These are phyloP conservation scores for Ustilago trichophora DNA, from an alignment of 1,284 basidiomycete species.

Conservation along the genomic window DNA sequence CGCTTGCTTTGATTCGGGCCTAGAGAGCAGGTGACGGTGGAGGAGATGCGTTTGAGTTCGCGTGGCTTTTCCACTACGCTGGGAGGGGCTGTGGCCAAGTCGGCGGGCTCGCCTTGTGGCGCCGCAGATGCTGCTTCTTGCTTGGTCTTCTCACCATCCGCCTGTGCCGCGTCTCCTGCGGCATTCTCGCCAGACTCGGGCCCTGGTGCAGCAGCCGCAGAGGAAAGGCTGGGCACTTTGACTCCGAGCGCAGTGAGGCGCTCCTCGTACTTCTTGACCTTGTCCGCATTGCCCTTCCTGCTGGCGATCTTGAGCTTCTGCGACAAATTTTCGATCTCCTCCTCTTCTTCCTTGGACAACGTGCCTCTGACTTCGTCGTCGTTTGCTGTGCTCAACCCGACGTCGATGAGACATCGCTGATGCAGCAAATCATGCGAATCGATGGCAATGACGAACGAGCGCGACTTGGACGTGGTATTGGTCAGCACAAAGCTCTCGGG, in stretches of 20 bases:
- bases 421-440: conserved; percentile 53
- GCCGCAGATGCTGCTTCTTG: too few relatives aligned
- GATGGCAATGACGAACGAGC: conserved; percentile 68
- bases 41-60: conserved; percentile 51
- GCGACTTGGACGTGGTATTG: conserved; percentile 68
- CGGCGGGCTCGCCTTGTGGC: too few relatives aligned
- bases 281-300: conserved; percentile 70
- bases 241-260: conserved; percentile 69
- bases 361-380: conserved; percentile 66
- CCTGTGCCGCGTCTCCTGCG: not conserved
- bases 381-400: conserved; percentile 33
- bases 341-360: conserved; percentile 69
- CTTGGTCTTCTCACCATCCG: conserved; percentile 1
- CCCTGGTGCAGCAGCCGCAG: not conserved
- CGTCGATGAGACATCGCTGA: conserved; percentile 43
- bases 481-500: conserved; percentile 67
- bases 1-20: conserved; percentile 55
- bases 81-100: too few relatives aligned
- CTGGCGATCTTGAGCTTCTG: conserved; percentile 71
- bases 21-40: conserved; percentile 56
- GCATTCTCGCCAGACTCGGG: not conserved
- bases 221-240: conserved; percentile 37
- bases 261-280: conserved; percentile 69
- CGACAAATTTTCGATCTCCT: conserved; percentile 70
- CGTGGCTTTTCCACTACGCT: conserved; percentile 14